Percentiles rank a stretch among this genome's conserved stretches.
These are phyloP conservation scores for Volvariella surrecta DNA, from an alignment of 1,284 basidiomycete species.

Conservation along the genomic window DNA sequence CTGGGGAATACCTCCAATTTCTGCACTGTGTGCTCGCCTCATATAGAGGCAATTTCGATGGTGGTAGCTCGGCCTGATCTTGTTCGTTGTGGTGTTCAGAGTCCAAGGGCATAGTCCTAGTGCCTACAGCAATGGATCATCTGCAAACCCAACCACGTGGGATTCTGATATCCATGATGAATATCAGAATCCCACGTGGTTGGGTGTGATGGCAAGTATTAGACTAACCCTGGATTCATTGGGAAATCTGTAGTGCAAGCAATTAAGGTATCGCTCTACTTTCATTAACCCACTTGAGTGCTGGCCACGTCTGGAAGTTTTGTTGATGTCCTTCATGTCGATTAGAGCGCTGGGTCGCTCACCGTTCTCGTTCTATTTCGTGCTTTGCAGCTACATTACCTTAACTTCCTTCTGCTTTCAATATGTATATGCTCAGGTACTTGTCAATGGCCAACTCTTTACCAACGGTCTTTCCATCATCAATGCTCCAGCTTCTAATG, in stretches of 20 bases:
- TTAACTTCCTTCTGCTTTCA: neutral
- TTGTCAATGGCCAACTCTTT: conserved; percentile 31
- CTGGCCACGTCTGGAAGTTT: neutral
- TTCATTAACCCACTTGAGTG: no score
- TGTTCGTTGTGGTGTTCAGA: no score
- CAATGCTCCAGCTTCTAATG: conserved; percentile 33
- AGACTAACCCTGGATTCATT: no score
- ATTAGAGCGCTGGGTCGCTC: neutral
- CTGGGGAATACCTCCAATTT: conserved; percentile 81
- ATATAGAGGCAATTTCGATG: conserved; percentile 43
- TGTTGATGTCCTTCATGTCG: neutral
- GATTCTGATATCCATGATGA: no score
- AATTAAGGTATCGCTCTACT: no score
- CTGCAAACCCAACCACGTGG: no score
- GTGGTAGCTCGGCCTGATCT: no score
- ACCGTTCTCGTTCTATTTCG: neutral
- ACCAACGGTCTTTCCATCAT: conserved; percentile 42
- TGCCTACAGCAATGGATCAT: no score
- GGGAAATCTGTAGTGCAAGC: no score
- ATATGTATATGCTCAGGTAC: conserved; percentile 10
- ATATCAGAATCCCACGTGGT: no score
- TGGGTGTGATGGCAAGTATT: no score
- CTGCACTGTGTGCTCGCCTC: conserved; percentile 81
- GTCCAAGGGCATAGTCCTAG: no score
- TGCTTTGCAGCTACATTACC: neutral